phyloP scores from a whole-genome alignment of 306 rosid species.

The Trifolium dubium region DNA sequence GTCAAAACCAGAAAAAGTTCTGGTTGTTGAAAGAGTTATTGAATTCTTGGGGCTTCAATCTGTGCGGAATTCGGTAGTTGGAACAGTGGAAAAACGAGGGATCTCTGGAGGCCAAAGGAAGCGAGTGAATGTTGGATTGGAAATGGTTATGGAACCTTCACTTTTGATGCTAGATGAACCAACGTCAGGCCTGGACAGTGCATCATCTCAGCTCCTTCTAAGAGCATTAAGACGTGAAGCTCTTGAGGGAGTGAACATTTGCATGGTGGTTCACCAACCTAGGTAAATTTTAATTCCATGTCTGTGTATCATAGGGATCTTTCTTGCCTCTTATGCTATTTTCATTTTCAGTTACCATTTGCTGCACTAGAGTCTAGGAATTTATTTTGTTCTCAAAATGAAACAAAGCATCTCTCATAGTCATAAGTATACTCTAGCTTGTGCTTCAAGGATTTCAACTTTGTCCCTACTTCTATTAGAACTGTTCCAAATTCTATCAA shows the following conservation, averaged over 20 bases:
- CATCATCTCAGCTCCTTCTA: constrained; percentile 91
- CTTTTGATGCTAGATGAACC: constrained; percentile 95
- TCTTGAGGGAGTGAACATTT: constrained; percentile 94
- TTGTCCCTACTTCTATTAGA: too few relatives aligned
- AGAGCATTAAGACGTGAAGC: constrained; percentile 96
- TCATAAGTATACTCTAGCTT: too few relatives aligned
- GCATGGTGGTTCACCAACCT: constrained; percentile 99
- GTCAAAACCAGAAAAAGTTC: constrained; percentile 76
- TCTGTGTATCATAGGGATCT: constrained; percentile 30
- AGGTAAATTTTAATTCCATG: constrained; percentile 58
- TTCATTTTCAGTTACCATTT: neutral
- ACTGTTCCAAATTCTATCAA: too few relatives aligned
- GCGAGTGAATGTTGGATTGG: constrained; percentile 95
- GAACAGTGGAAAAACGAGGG: constrained; percentile 96
- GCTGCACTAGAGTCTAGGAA: too few relatives aligned
- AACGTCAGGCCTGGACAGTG: constrained; percentile 97
- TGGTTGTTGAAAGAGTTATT: constrained; percentile 89
- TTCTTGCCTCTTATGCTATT: neutral
- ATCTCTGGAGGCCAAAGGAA: constrained; percentile 98
- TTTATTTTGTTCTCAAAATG: too few relatives aligned
- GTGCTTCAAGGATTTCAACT: too few relatives aligned
- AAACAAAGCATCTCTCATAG: too few relatives aligned
- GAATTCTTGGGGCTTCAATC: constrained; percentile 92
- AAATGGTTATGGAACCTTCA: constrained; percentile 99
- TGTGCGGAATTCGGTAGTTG: constrained; percentile 83